Base-by-base conservation (phyloP, 148 eudicot genomes). In the Rhododendron simsii region DNA sequence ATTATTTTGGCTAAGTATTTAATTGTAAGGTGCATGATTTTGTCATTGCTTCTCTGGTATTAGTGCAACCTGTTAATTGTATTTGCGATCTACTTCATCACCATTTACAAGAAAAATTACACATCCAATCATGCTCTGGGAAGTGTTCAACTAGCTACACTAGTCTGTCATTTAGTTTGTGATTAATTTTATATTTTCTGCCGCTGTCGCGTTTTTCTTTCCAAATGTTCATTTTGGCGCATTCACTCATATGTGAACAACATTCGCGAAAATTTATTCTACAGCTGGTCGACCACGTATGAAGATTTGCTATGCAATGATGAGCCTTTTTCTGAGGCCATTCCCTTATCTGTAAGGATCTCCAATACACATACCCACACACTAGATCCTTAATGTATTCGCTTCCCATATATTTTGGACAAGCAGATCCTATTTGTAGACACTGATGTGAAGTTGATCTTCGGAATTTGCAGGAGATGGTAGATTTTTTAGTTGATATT, bases 201-300 rank as follows among this genome's bases (percentile, higher is more conserved):
- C 39, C 10, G 44, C 21, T 45, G 12, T 48, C 28, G 23, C 4
- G 7, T 28, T 15, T 26, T 83, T 69, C 50, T 83, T 48, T 83
- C 44, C 57, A 14, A 47, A 26, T 4, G 20, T 65, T 73, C 11
- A 23, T 48, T 73, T 21, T 30, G 33, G 78, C 61, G 47, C 55
- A 45, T 67, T 71, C 5, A 16, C 39, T 67, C 5, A 26, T 65
- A 20, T 13, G 47, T 41, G 7, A 59, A 82, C 9, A 39, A 21
- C 41, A 61, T 78, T 57, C 2, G 30, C 6, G 2, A 8, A 35
- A 74, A 21, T 83, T 75, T 81, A 39, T 81, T 30, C n/a, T 83
- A 85, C 89, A 92, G 93, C 89, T 92, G 93, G 93, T 86, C 92
- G 44, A 90, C 85, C n/a, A 85, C 91, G 21, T 92, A 92, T 55